Conservation (phyloP, 2,329 filamentous ascomycete genomes). For the Paracorniculantispora psalliotae region DNA sequence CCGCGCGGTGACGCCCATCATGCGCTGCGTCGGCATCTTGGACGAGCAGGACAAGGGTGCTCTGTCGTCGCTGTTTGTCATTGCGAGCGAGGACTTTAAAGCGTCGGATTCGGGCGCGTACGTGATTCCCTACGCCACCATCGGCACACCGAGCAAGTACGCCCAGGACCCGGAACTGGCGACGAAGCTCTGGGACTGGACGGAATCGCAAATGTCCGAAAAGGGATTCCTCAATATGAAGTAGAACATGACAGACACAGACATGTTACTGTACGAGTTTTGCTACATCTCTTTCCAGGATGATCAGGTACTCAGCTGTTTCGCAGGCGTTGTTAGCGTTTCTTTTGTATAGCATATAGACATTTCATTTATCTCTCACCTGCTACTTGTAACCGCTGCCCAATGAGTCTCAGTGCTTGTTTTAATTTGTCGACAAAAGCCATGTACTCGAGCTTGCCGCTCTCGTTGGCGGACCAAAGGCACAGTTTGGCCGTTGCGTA, state of each 20-base stretch:
- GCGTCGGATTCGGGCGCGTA: constrained; percentile 18
- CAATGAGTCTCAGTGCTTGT: neutral
- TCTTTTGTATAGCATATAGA: neutral
- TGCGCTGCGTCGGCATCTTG: constrained; percentile 18
- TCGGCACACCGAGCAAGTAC: constrained; percentile 19
- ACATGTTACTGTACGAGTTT: neutral
- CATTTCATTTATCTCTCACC: neutral
- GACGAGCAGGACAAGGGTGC: constrained; percentile 19
- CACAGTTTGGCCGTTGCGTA: neutral
- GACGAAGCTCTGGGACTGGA: constrained; percentile 17
- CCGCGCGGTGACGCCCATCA: constrained; percentile 15
- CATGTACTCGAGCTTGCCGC: neutral
- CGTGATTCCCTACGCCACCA: constrained; percentile 20
- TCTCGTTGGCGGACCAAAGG: neutral
- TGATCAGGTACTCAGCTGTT: neutral
- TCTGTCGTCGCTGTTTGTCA: constrained; percentile 20
- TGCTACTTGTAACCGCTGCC: neutral
- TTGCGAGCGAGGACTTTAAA: constrained; percentile 19
- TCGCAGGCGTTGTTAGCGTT: neutral
- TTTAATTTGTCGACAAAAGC: neutral
- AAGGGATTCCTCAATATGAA: constrained; percentile 7
- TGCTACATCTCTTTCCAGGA: neutral
- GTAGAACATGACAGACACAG: neutral
- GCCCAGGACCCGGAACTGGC: constrained; percentile 17
- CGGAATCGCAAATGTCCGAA: constrained; percentile 8